phyloP scores from a whole-genome alignment of 345 rosid species.

The Dipteronia sinensis region DNA sequence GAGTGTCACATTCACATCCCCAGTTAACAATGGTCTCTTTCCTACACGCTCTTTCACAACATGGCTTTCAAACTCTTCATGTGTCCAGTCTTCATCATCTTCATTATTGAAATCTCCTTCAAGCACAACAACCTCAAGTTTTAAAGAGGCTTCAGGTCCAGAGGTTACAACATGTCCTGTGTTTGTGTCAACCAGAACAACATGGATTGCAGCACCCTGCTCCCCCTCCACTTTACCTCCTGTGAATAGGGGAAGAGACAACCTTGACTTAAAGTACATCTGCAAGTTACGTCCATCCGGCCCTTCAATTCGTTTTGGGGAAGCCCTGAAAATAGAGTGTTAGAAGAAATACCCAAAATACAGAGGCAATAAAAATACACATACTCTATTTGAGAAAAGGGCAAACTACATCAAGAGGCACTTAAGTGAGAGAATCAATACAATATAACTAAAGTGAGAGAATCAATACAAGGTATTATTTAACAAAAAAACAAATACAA shows the following conservation, averaged over 20 bases:
- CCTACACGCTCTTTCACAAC: conserved; percentile 95
- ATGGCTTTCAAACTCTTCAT: conserved; percentile 91
- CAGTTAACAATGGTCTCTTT: conserved; percentile 87
- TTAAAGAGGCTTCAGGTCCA: conserved; percentile 82
- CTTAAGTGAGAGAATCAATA: neutral
- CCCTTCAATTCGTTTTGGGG: conserved; percentile 92
- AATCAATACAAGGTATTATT: neutral
- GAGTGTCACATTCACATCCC: conserved; percentile 84
- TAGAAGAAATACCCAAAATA: neutral
- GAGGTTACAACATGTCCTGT: conserved; percentile 68
- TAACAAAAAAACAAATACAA: neutral
- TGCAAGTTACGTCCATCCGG: conserved; percentile 77
- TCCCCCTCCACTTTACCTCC: conserved; percentile 99
- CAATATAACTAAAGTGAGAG: neutral
- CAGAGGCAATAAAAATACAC: neutral
- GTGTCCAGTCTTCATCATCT: conserved; percentile 92
- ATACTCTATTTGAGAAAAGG: conserved; percentile 1
- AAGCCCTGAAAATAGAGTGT: conserved; percentile 49
- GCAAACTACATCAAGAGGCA: neutral
- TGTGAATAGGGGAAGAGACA: conserved; percentile 96
- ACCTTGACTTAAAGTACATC: conserved; percentile 78
- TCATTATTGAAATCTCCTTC: conserved; percentile 96
- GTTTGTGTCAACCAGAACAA: conserved; percentile 68
- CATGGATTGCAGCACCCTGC: conserved; percentile 94
- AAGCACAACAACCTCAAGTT: conserved; percentile 86